Conservation (phyloP, 495 filamentous ascomycete species). For the Trypethelium eluteriae region DNA sequence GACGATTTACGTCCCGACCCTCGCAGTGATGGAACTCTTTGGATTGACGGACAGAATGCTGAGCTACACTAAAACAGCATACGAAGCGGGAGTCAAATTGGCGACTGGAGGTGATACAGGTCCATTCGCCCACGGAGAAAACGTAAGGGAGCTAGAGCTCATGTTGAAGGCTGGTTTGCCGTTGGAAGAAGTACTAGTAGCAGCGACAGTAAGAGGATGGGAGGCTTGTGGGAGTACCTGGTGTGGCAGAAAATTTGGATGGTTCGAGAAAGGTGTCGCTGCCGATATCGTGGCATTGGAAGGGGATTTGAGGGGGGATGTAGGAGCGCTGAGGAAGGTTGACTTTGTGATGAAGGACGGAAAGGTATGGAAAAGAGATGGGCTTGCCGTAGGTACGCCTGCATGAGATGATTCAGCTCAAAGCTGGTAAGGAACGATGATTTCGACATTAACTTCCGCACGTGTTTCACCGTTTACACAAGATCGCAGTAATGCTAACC, state of each 20-base stretch:
- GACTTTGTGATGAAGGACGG: constrained; percentile 49
- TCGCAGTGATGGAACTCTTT: constrained; percentile 37
- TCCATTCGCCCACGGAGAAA: constrained; percentile 45
- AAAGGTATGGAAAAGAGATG: constrained; percentile 36
- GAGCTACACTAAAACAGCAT: constrained; percentile 32
- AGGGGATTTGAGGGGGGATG: constrained; percentile 31
- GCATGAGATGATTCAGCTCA: neutral
- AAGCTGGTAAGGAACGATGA: neutral
- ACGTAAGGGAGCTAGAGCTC: constrained; percentile 44
- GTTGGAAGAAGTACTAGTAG: constrained; percentile 40
- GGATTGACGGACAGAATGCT: constrained; percentile 21
- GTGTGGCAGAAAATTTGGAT: constrained; percentile 45
- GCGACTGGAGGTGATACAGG: constrained; percentile 47
- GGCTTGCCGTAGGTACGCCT: constrained; percentile 16
- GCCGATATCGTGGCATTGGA: constrained; percentile 44
- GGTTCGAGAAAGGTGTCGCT: constrained; percentile 39
- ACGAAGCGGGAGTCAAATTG: constrained; percentile 40
- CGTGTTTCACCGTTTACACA: too few species aligned
- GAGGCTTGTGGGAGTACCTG: constrained; percentile 45
- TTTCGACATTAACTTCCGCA: neutral
- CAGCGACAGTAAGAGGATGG: constrained; percentile 45
- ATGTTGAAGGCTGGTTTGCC: constrained; percentile 46
- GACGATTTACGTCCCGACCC: constrained; percentile 45
- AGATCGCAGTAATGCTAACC: too few species aligned
- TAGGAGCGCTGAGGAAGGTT: constrained; percentile 39